Conservation (phyloP, 179 eudicot genomes). For the Gypsophila paniculata region DNA sequence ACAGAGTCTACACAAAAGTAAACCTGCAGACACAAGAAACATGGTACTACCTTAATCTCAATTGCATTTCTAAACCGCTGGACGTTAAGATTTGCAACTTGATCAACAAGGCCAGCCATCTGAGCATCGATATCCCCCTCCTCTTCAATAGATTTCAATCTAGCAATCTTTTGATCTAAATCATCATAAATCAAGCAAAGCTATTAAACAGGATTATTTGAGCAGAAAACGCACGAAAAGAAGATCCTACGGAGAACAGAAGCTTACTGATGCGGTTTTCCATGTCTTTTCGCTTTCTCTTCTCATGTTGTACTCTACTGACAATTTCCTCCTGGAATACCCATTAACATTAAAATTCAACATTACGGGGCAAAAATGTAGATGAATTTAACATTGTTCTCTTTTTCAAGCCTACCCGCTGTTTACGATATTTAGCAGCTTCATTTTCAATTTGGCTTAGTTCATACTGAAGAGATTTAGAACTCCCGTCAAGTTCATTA, state of each 20-base stretch:
- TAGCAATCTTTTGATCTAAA: slow-evolving; percentile 55
- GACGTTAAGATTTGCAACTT: slow-evolving; percentile 43
- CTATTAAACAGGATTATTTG: slow-evolving; percentile 8
- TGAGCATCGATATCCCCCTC: slow-evolving; percentile 57
- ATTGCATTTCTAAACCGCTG: slow-evolving; percentile 52
- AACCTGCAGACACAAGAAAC: slow-evolving; percentile 13
- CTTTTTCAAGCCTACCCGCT: slow-evolving; percentile 58
- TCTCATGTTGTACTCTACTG: slow-evolving; percentile 35
- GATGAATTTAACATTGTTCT: not conserved
- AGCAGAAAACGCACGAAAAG: slow-evolving; percentile 3
- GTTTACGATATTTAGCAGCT: slow-evolving; percentile 59
- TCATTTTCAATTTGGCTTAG: slow-evolving; percentile 61
- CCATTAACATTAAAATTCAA: slow-evolving; percentile 11
- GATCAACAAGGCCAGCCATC: slow-evolving; percentile 50
- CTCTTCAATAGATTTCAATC: slow-evolving; percentile 43
- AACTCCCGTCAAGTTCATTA: slow-evolving; percentile 36
- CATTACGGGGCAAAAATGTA: not conserved
- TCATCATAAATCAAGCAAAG: slow-evolving; percentile 15
- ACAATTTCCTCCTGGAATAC: slow-evolving; percentile 61
- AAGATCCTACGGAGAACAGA: slow-evolving; percentile 16
- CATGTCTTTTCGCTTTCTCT: slow-evolving; percentile 49
- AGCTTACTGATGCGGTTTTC: slow-evolving; percentile 64
- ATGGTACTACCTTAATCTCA: slow-evolving; percentile 53
- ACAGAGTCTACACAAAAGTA: slow-evolving; percentile 1
- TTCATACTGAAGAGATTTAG: slow-evolving; percentile 49